Evolutionary conservation across 106 monocot species (phyloP).

Genomic region (Dactylorhiza incarnata): DNA sequence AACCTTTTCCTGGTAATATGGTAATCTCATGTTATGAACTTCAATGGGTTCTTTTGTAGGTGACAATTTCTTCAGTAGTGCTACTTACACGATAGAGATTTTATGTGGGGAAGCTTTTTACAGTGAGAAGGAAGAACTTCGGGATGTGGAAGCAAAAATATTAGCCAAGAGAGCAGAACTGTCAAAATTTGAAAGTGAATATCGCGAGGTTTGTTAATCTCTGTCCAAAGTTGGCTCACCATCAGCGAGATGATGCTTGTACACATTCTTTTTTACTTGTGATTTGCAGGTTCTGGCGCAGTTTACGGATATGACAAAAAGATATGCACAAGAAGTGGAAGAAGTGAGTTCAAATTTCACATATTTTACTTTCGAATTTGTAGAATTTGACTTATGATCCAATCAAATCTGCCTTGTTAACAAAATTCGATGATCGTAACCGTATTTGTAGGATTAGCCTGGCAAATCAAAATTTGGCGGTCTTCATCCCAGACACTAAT

Average conservation of each 20-base stretch:
- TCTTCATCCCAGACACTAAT: background rate
- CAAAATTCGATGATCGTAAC: background rate
- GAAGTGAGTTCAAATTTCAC: constrained; percentile 40
- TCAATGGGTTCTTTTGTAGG: constrained; percentile 31
- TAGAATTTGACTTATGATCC: background rate
- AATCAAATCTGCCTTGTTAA: background rate
- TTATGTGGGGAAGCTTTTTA: constrained; percentile 71
- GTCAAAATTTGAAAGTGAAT: constrained; percentile 93
- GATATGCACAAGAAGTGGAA: constrained; percentile 88
- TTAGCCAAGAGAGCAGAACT: constrained; percentile 73
- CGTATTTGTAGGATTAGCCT: background rate
- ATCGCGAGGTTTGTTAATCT: constrained; percentile 57
- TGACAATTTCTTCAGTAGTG: constrained; percentile 92
- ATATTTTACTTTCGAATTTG: background rate
- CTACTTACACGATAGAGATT: constrained; percentile 75
- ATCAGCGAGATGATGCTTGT: background rate
- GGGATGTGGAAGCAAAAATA: constrained; percentile 68
- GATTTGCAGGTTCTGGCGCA: constrained; percentile 61
- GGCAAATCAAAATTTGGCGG: background rate
- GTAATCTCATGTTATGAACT: background rate
- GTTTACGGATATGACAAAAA: constrained; percentile 88
- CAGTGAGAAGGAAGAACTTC: constrained; percentile 67
- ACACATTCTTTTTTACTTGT: background rate
- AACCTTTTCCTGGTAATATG: background rate
- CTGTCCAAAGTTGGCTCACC: background rate